Conservation (phyloP, 257 asterid species). For the Nicotiana paniculata region DNA sequence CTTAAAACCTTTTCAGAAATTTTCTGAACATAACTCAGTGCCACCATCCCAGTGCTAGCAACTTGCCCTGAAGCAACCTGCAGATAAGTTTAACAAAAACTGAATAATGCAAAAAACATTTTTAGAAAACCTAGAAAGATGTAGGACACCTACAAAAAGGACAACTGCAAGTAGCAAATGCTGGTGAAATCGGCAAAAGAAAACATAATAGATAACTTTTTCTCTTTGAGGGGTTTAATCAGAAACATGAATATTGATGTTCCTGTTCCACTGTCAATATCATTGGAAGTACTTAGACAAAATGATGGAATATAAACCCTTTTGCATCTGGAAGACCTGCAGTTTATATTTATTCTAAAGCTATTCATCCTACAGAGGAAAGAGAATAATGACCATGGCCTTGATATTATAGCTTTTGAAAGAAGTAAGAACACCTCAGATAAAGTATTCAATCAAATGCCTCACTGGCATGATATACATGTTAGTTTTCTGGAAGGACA, state of each 20-base stretch:
- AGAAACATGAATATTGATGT: neutral
- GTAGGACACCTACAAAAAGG: neutral
- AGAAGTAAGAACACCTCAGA: neutral
- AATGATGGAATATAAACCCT: neutral
- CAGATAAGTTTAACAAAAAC: neutral
- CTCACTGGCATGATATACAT: neutral
- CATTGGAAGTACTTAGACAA: neutral
- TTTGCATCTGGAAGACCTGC: neutral
- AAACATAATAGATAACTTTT: neutral
- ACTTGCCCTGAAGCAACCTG: constrained; percentile 79
- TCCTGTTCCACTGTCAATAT: neutral
- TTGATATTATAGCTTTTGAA: neutral
- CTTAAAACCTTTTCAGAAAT: constrained; percentile 51
- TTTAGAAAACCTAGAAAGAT: neutral
- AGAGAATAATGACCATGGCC: neutral
- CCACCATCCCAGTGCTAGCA: constrained; percentile 79
- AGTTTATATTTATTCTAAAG: neutral
- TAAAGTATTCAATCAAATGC: neutral
- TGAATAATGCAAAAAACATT: neutral
- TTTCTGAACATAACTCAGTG: constrained; percentile 72
- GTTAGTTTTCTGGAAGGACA: neutral
- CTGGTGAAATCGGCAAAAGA: neutral
- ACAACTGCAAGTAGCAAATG: neutral
- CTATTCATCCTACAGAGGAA: neutral
- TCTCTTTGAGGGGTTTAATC: neutral